Conservation (phyloP, 345 rosid species). For the Citrus hindsii region DNA sequence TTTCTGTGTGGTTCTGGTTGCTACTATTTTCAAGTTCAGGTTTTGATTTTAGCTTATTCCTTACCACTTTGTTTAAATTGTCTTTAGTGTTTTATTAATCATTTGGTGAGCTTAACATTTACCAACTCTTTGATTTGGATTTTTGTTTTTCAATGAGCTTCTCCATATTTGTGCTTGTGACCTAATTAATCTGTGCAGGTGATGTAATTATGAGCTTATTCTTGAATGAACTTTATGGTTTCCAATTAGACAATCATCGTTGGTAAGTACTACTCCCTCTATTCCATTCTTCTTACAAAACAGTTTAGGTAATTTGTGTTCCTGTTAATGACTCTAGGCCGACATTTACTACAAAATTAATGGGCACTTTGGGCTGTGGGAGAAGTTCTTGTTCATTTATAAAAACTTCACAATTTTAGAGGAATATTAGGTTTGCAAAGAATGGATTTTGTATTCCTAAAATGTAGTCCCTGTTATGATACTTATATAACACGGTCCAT, state of each 20-base stretch:
- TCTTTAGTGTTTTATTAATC: neutral
- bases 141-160: neutral
- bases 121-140: neutral
- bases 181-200: constrained; percentile 41
- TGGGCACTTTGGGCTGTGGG: neutral
- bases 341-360: neutral
- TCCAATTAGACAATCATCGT: constrained; percentile 91
- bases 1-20: constrained; percentile 6
- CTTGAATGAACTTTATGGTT: constrained; percentile 94
- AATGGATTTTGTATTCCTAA: neutral
- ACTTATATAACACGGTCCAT: neutral
- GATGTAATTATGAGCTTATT: constrained; percentile 94
- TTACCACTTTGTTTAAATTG: neutral
- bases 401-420: neutral
- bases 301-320: neutral
- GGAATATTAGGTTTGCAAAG: neutral
- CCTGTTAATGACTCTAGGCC: neutral
- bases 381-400: neutral
- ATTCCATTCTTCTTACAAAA: neutral
- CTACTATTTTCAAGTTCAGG: constrained; percentile 5
- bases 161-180: constrained; percentile 3
- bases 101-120: neutral
- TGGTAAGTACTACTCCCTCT: constrained; percentile 49
- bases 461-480: neutral
- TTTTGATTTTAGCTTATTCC: neutral